Evolutionary conservation across 2,329 filamentous ascomycete species (phyloP), one percentile per base, ranked within the genome.

Genomic region (Penicillium digitatum): DNA sequence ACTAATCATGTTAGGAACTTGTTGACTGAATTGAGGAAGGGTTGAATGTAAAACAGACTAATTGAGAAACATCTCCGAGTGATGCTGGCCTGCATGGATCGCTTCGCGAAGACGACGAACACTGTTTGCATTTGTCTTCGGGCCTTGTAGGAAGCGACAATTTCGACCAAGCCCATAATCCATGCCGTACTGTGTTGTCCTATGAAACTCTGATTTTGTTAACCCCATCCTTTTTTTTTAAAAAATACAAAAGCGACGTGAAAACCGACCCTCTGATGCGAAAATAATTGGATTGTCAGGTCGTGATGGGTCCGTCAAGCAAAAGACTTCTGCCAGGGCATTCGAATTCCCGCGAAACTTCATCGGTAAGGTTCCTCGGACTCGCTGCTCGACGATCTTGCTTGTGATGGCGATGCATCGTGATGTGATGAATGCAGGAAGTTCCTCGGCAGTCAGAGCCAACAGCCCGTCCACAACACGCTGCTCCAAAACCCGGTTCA

Each of bases 211-310:
- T 88, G 55, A 24, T 3, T 27, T 18, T 16, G 14, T 53, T 12
- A 48, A 39, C 34, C 2, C 3, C 1, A 26, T 16, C 12, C 5
- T n/a, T n/a, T n/a, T n/a, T n/a, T n/a, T n/a, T n/a, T n/a, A n/a
- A n/a, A n/a, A n/a, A n/a, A 0, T 3, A 37, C 2, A 6, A 1
- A 6, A 8, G 34, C 11, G 22, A 8, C 10, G 5, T 3, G 3
- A 14, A 10, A 12, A 50, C 72, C 26, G 67, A 87, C 86, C 86
- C 78, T 89, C 85, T 3, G 87, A 90, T 7, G 87, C 86, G 70
- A 90, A 89, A 2, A 90, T 83, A 56, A 91, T 88, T 0, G 87
- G 88, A 66, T 90, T 90, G 58, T 90, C 88, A 2, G 81, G 77
- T 54, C 87, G 77, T 1, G 86, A 87, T 9, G 88, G 87, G 68